phyloP scores from a whole-genome alignment of 169 alveolate species.

The Eimeria acervulina region DNA sequence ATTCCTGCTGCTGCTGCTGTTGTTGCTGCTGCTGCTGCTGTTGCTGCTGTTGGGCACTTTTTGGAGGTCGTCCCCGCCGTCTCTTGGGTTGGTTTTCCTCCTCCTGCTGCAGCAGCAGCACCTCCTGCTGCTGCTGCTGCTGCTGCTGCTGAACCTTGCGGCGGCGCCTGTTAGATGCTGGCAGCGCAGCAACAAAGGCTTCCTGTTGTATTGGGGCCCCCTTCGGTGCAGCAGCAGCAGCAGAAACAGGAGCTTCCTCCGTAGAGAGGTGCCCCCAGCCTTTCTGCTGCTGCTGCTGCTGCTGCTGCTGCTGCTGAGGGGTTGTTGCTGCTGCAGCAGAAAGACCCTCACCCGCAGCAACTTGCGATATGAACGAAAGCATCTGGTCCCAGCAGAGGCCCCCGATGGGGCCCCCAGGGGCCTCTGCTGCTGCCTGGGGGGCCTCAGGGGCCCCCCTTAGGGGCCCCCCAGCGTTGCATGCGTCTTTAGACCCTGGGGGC shows the following conservation, averaged over 20 bases:
- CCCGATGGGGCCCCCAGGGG: constrained; percentile 18
- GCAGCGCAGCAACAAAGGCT: neutral
- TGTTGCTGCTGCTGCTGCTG: constrained; percentile 37
- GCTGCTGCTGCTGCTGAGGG: constrained; percentile 1
- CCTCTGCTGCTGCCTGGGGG: neutral
- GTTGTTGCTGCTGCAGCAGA: constrained; percentile 28
- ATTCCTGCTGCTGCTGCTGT: constrained; percentile 52
- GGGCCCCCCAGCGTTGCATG: neutral
- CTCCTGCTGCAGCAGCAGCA: constrained; percentile 4
- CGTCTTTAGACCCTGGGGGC: neutral
- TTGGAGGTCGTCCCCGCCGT: constrained; percentile 7
- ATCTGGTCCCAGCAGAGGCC: constrained; percentile 48
- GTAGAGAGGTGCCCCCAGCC: neutral
- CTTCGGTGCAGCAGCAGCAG: neutral
- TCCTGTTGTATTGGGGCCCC: neutral
- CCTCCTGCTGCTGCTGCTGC: constrained; percentile 62
- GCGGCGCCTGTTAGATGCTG: neutral
- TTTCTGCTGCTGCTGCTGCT: constrained; percentile 35
- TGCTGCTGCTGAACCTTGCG: constrained; percentile 14
- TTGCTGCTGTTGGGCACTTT: neutral
- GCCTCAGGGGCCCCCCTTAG: neutral
- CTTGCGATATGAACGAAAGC: constrained; percentile 36
- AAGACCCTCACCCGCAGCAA: constrained; percentile 4
- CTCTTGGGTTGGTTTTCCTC: constrained; percentile 3
- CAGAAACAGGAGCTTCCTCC: constrained; percentile 1